Evolutionary conservation across 2,329 filamentous ascomycete species (phyloP), one percentile per base, ranked within the genome.

Genomic region (Penicillium sp.): DNA sequence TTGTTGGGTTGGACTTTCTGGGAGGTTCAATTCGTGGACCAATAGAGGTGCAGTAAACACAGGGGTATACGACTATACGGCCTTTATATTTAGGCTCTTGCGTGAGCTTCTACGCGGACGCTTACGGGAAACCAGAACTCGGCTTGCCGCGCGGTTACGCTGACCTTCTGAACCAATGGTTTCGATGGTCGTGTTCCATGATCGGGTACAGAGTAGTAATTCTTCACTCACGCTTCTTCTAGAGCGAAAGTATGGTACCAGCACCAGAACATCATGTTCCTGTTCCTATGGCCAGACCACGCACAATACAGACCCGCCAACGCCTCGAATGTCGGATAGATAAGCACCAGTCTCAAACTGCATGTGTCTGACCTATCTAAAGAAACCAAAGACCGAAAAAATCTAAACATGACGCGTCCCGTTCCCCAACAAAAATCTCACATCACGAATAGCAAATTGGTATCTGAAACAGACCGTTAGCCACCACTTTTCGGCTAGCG

Each of bases 371-470:
- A 4, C 13, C 13, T 41, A 2, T 41, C 35, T 15, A 38, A 38
- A 49, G 47, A 50, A 17, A 29, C 23, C 23, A 21, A 29, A 29
- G 47, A 23, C 5, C 26, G 5, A 13, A 13, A 21, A 50, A 50
- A 0, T 30, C 23, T 23, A 23, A 26, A 13, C 11, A 50, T 35
- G n/a, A 51, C 55, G 47, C 55, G 55, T 51, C 47, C 35, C 26
- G 7, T 26, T 19, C 13, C 29, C 21, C 5, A n/a, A 29, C 11
- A 35, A 35, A 6, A n/a, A 29, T 15, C 13, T 75, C 79, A 90
- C 88, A 90, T 90, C 61, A 90, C 86, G 74, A 90, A 90, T 57
- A 88, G 78, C 50, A 90, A 74, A 72, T 89, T 84, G 64, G 84
- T 86, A 75, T 90, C 88, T 90, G 64, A 11, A 5, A 15, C 21